phyloP scores from a whole-genome alignment of 805 yeast genomes.

The Kodamaea kakaduensis region DNA sequence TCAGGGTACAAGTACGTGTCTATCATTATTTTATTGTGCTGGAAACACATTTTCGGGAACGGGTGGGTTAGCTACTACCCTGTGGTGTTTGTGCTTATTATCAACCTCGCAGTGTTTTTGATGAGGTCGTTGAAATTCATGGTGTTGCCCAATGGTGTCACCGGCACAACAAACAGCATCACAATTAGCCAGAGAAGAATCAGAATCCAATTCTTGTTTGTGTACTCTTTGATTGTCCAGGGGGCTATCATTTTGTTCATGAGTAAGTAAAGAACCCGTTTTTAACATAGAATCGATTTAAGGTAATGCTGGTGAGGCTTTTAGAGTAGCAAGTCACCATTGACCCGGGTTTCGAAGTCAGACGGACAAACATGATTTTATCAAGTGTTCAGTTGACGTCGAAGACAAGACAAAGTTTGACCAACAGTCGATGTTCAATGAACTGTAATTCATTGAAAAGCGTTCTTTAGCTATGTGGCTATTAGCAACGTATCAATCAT shows the following conservation, averaged over 20 bases:
- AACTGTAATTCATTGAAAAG: too few species aligned
- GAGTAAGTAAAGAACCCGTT: conserved; percentile 28
- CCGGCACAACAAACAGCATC: conserved; percentile 46
- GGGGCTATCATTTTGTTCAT: conserved; percentile 70
- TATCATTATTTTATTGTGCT: conserved; percentile 51
- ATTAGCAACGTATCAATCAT: too few species aligned
- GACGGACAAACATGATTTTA: too few species aligned
- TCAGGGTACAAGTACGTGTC: conserved; percentile 95
- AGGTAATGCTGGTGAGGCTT: too few species aligned
- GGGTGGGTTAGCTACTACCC: conserved; percentile 35
- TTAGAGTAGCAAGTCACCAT: too few species aligned
- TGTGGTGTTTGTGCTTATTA: conserved; percentile 30
- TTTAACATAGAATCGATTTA: too few species aligned
- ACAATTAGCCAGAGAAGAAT: conserved; percentile 68
- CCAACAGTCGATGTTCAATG: too few species aligned
- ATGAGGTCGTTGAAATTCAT: conserved; percentile 67
- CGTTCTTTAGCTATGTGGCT: too few species aligned
- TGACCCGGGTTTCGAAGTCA: too few species aligned
- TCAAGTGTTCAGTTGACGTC: too few species aligned
- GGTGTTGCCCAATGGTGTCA: conserved; percentile 52
- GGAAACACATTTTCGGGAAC: conserved; percentile 43
- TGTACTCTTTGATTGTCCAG: conserved; percentile 81
- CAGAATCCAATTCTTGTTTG: conserved; percentile 81
- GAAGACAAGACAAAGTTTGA: too few species aligned
- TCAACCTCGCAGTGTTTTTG: conserved; percentile 53